phyloP scores from a whole-genome alignment of 2,329 filamentous ascomycete species.

The Hansfordia pulvinata region DNA sequence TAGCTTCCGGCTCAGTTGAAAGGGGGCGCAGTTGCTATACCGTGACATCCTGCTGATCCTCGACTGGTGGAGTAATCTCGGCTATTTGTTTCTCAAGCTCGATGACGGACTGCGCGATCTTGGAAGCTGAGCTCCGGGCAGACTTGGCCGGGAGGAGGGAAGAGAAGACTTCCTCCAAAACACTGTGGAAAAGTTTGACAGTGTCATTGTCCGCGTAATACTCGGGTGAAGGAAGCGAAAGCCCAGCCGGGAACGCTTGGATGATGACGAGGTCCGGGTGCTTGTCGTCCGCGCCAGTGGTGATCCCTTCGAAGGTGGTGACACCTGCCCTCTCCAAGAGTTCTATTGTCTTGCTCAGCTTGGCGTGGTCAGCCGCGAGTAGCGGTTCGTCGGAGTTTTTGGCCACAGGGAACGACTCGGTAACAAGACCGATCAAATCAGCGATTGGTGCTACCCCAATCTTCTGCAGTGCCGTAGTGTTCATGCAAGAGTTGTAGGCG shows the following conservation, averaged over 20 bases:
- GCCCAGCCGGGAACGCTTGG: slow-evolving; percentile 25
- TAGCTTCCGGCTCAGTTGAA: slow-evolving; percentile 3
- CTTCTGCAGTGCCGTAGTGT: slow-evolving; percentile 41
- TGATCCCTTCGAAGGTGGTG: slow-evolving; percentile 20
- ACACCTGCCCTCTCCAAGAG: slow-evolving; percentile 32
- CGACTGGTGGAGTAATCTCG: slow-evolving; percentile 39
- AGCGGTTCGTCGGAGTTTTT: slow-evolving; percentile 13
- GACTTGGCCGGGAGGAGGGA: slow-evolving; percentile 14
- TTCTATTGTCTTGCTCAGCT: slow-evolving; percentile 29
- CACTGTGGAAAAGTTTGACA: slow-evolving; percentile 33
- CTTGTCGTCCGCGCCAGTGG: slow-evolving; percentile 27
- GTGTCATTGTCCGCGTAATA: slow-evolving; percentile 43
- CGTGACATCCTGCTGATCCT: slow-evolving; percentile 47
- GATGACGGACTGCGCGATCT: slow-evolving; percentile 28
- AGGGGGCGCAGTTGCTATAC: slow-evolving; percentile 12
- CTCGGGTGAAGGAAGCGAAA: slow-evolving; percentile 49
- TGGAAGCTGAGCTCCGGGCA: slow-evolving; percentile 9
- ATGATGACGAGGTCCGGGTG: slow-evolving; percentile 23
- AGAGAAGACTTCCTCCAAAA: slow-evolving; percentile 24
- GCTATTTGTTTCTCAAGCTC: slow-evolving; percentile 49
- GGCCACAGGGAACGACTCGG: slow-evolving; percentile 25
- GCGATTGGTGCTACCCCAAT: slow-evolving; percentile 41
- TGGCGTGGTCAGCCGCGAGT: slow-evolving; percentile 13
- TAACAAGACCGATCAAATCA: slow-evolving; percentile 38
- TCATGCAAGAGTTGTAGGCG: slow-evolving; percentile 52